Evolutionary conservation across 345 rosid genomes (phyloP), one percentile per base, ranked within the genome.

Genomic region (Boechera stricta): DNA sequence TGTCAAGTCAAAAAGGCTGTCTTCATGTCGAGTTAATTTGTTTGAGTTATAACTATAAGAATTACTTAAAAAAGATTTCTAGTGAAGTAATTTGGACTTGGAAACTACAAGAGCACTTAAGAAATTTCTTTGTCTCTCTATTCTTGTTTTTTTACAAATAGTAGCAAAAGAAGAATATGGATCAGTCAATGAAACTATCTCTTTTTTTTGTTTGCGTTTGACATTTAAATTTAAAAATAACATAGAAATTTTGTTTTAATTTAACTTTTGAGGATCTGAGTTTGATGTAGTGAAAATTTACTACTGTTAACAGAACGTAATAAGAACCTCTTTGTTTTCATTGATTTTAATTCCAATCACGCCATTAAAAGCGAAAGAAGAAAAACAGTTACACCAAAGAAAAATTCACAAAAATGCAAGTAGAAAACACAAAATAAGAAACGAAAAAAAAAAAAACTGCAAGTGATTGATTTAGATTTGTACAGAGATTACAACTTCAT

Each of bases 401-500:
- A 77, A 54, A 77, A 51, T 0, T 5, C 63, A 68, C 31, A 18
- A 67, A 59, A 39, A 28, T 39, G 68, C 54, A 75, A 59, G 45
- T 28, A 53, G 49, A 59, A n/a, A 53, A 64, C 53, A 42, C 18
- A 28, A 41, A 21, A 59, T 26, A 21, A 41, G 26, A 45, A 56
- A 29, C 24, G 21, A 8, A 13, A 3, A 28, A 3, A 26, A 2
- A 18, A 6, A 26, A 33, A 68, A 68, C 36, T 54, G 56, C 38
- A n/a, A 70, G 29, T 13, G 70, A 52, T 28, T 54, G 71, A 54
- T 63, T 70, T 54, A 36, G 59, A 63, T 71, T 77, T 77, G 81
- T 71, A 77, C 81, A 71, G 21, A 33, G n/a, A 56, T 47, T 47
- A 77, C 80, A 64, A 55, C 60, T 71, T 54, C 24, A 54, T 12